A percentile compares a stretch with the other conserved stretches of the same genome.
phyloP scores from a whole-genome alignment of 495 filamentous ascomycete genomes.

The Chaetomidium leptoderma region DNA sequence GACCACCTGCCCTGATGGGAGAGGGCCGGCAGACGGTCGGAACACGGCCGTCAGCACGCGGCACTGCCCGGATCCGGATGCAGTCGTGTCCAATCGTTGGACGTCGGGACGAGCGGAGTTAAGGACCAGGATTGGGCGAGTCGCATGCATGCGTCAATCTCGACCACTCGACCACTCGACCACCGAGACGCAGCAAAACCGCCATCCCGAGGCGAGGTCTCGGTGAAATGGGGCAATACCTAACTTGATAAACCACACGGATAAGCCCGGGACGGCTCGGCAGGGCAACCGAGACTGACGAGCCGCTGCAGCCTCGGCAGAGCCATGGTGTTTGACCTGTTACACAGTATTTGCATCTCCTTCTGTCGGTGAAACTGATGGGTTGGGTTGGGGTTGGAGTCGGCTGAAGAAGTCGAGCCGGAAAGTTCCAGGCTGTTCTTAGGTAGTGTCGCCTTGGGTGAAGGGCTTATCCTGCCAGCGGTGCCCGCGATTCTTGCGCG shows the following conservation, averaged over 20 bases:
- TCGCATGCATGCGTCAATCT: background rate
- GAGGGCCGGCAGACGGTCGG: conserved; percentile 5
- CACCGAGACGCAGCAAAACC: background rate
- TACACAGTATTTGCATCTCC: background rate
- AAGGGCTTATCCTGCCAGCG: too few species aligned
- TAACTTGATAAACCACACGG: too few species aligned
- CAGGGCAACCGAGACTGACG: conserved; percentile 19
- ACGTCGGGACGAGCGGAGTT: background rate
- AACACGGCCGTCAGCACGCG: background rate
- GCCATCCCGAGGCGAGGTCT: background rate
- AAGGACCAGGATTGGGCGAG: background rate
- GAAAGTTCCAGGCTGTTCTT: too few species aligned
- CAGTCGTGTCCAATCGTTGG: background rate
- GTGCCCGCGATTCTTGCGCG: too few species aligned
- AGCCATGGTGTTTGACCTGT: background rate
- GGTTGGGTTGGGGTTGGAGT: background rate
- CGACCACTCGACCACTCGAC: too few species aligned
- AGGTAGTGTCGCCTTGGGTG: too few species aligned
- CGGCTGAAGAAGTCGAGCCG: too few species aligned
- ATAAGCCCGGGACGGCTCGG: conserved; percentile 28
- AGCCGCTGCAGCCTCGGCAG: conserved; percentile 2
- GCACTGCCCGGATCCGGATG: background rate
- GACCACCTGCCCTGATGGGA: background rate
- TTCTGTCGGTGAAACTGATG: background rate
- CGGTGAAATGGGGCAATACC: too few species aligned